A percentile compares a stretch with the other conserved stretches of the same genome.
Evolutionary conservation across 2,329 filamentous ascomycete species (phyloP).

Genomic region (Fusarium sp.): DNA sequence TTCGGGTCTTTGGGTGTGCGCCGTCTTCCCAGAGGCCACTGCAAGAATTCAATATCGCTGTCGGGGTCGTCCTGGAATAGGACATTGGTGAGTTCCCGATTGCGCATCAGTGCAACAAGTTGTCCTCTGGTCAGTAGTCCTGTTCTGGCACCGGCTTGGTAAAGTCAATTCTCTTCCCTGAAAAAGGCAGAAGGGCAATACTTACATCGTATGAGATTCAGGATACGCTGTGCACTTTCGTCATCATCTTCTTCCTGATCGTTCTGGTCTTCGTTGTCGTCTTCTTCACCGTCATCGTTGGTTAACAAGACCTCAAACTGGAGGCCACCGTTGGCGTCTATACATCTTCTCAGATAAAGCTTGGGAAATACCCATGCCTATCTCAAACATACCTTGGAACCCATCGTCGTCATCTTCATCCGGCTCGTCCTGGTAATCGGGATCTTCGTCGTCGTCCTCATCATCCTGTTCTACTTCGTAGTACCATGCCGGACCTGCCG

Average conservation of each 20-base stretch:
- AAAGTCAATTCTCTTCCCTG: constrained; percentile 11
- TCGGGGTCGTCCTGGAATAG: constrained; percentile 54
- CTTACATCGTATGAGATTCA: constrained; percentile 49
- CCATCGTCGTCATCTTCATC: constrained; percentile 44
- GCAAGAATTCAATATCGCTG: constrained; percentile 49
- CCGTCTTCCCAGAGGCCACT: constrained; percentile 60
- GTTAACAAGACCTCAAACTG: constrained; percentile 38
- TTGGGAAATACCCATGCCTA: neutral
- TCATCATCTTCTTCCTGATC: constrained; percentile 43
- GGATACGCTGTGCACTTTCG: constrained; percentile 46
- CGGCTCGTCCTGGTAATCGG: constrained; percentile 43
- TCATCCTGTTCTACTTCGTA: constrained; percentile 45
- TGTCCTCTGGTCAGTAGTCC: constrained; percentile 52
- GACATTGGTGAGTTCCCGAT: constrained; percentile 52
- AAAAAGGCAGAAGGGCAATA: neutral
- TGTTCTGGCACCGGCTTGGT: constrained; percentile 41
- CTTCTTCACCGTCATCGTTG: constrained; percentile 36
- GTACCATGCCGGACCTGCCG: constrained; percentile 24
- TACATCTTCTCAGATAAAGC: neutral
- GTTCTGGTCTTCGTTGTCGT: constrained; percentile 37
- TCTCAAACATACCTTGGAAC: constrained; percentile 32
- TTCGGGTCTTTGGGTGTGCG: constrained; percentile 60
- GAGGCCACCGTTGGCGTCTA: constrained; percentile 31
- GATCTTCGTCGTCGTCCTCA: constrained; percentile 49
- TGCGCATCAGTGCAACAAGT: constrained; percentile 55